Evolutionary conservation across 2,329 filamentous ascomycete genomes (phyloP).

Genomic region (Fusarium pininemorale): DNA sequence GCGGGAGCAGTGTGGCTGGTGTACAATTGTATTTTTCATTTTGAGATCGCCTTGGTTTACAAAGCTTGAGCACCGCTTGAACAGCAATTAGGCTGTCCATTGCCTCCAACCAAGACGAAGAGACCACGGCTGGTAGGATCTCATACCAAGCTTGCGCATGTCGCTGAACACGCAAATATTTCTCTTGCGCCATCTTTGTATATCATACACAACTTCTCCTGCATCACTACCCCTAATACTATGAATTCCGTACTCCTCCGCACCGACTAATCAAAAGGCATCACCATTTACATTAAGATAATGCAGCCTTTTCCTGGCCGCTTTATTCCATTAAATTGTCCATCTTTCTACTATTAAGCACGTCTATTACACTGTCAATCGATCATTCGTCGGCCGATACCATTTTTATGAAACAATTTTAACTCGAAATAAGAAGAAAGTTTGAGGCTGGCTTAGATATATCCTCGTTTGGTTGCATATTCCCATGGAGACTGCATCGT

Average conservation of each 20-base stretch:
- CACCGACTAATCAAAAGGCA: not conserved
- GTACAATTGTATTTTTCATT: not conserved
- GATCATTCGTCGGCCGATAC: not conserved
- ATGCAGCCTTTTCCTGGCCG: not conserved
- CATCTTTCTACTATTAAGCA: not conserved
- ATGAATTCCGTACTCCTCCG: not conserved
- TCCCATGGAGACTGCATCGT: not conserved
- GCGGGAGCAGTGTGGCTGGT: not conserved
- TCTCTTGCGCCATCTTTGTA: not conserved
- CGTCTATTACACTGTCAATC: not conserved
- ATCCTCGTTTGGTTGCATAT: not conserved
- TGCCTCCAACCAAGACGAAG: not conserved
- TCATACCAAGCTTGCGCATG: not conserved
- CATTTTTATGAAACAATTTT: not conserved
- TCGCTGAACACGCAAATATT: not conserved
- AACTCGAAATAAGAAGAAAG: not conserved
- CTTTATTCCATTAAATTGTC: constrained; percentile 6
- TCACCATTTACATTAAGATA: constrained; percentile 1
- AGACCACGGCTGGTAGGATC: not conserved
- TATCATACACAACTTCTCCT: not conserved
- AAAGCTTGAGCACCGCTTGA: constrained; percentile 6
- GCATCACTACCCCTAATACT: not conserved
- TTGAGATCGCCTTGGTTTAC: not conserved
- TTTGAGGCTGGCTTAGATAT: not conserved
- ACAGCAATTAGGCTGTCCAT: not conserved